phyloP scores from a whole-genome alignment of 1,284 basidiomycete genomes.

The Ceratobasidium sp. region DNA sequence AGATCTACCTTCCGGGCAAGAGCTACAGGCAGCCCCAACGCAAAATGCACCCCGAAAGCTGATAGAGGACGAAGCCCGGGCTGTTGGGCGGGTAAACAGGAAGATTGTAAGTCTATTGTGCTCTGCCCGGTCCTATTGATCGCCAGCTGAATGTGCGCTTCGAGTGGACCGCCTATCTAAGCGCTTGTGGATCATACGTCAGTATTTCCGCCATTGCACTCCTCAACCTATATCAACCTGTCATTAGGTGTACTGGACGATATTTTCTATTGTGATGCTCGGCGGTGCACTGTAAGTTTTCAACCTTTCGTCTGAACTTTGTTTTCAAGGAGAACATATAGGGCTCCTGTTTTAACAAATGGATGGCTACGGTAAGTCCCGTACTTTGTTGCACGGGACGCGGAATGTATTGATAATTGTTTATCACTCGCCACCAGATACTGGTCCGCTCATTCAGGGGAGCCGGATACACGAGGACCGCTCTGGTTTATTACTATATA shows the following conservation, averaged over 20 bases:
- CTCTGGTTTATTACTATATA: constrained; percentile 86
- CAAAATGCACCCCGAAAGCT: constrained; percentile 78
- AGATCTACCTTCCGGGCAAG: too few species aligned
- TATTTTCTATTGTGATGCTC: constrained; percentile 71
- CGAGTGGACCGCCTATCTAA: constrained; percentile 81
- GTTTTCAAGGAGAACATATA: constrained; percentile 64
- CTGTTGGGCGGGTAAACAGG: constrained; percentile 82
- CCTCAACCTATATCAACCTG: too few species aligned
- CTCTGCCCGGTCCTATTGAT: too few species aligned
- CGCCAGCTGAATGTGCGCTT: too few species aligned
- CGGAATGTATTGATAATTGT: too few species aligned
- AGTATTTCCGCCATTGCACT: neutral
- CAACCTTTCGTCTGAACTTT: neutral
- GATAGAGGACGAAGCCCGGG: constrained; percentile 90
- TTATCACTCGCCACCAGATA: constrained; percentile 35
- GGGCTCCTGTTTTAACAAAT: constrained; percentile 84
- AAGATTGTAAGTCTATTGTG: constrained; percentile 62
- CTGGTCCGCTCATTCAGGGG: constrained; percentile 70
- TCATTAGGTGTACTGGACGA: constrained; percentile 71
- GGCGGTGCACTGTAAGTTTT: constrained; percentile 38
- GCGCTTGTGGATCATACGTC: constrained; percentile 69
- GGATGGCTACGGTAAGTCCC: constrained; percentile 78
- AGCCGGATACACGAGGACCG: constrained; percentile 64
- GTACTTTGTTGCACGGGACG: neutral
- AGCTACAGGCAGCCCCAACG: too few species aligned